Conservation (phyloP, 2,329 filamentous ascomycete genomes). For the Fusarium equiseti region DNA sequence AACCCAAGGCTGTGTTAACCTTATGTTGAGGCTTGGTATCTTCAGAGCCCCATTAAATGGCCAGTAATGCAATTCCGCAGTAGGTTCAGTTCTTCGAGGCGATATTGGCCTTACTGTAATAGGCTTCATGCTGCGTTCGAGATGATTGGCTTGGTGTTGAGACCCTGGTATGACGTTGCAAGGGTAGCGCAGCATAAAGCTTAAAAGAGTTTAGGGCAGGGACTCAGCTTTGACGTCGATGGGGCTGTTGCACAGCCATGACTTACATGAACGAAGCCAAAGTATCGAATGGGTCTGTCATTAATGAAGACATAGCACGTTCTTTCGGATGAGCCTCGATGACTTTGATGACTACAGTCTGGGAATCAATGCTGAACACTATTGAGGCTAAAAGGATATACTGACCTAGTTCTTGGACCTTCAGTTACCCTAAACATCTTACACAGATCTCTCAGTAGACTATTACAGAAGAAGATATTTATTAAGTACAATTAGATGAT, state of each 20-base stretch:
- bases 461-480: no score
- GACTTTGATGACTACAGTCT: background rate
- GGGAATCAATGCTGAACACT: background rate
- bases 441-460: background rate
- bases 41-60: background rate
- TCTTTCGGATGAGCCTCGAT: rapidly evolving
- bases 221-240: constrained; percentile 1
- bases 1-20: background rate
- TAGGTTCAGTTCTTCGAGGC: background rate
- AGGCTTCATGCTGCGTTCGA: constrained; percentile 3
- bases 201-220: constrained; percentile 10
- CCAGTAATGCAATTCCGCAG: background rate
- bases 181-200: constrained; percentile 21
- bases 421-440: background rate
- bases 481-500: no score
- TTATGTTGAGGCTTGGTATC: background rate
- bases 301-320: no score
- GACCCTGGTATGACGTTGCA: background rate
- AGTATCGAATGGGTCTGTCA: background rate
- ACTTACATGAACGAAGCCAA: background rate
- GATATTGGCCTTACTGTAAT: constrained; percentile 13
- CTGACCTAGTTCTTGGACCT: background rate
- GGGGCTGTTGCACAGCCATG: background rate
- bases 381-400: background rate
- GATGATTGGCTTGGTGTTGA: constrained; percentile 4